A percentile compares a stretch with the other conserved stretches of the same genome.
Evolutionary conservation across 2,329 filamentous ascomycete species (phyloP).

Genomic region (Botryotinia narcissicola): DNA sequence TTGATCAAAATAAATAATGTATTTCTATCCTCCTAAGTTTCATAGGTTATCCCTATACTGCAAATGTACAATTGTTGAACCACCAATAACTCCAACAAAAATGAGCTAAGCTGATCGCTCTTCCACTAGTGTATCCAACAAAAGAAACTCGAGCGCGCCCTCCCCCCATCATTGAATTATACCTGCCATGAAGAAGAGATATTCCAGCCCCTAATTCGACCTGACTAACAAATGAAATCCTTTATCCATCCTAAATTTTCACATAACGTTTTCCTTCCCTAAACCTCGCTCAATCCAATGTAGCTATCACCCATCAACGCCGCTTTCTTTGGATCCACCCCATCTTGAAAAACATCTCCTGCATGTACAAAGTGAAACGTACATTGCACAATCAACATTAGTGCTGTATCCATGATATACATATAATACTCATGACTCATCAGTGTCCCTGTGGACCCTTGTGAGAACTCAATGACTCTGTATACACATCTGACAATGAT

Average conservation of each 20-base stretch:
- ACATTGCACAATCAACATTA: conserved; percentile 44
- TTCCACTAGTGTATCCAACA: background rate
- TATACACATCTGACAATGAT: conserved; percentile 50
- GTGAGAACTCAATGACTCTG: conserved; percentile 48
- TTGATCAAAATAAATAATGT: background rate
- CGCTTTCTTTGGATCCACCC: background rate
- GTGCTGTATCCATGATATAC: conserved; percentile 47
- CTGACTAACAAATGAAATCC: background rate
- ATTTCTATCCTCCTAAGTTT: background rate
- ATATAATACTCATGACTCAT: conserved; percentile 46
- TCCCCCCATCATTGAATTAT: background rate
- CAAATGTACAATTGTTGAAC: background rate
- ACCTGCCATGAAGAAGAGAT: background rate
- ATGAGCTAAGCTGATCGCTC: too few species aligned
- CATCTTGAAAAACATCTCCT: conserved; percentile 28
- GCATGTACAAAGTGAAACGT: conserved; percentile 42
- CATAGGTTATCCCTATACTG: background rate
- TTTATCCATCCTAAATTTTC: background rate
- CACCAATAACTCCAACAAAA: background rate
- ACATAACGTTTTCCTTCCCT: background rate
- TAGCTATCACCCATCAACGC: background rate
- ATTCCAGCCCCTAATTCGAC: background rate
- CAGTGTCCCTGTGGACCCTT: conserved; percentile 46
- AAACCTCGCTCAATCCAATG: background rate
- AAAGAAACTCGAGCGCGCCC: background rate